Percentiles rank a stretch among this genome's conserved stretches.
These are phyloP conservation scores for Penicillium salamii DNA, from an alignment of 495 filamentous ascomycete species.

Conservation along the genomic window DNA sequence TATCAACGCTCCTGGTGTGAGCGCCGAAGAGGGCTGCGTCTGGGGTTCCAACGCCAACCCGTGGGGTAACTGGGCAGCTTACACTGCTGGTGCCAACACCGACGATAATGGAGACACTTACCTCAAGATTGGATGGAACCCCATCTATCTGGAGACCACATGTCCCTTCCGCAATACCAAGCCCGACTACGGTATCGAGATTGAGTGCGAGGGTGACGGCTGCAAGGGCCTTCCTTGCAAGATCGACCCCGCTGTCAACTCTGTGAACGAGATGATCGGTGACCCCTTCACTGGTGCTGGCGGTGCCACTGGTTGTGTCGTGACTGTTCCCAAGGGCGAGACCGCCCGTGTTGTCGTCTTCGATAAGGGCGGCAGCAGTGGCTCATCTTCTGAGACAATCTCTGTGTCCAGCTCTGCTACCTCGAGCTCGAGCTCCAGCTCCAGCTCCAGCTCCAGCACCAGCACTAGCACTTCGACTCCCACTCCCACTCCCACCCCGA, in stretches of 20 bases:
- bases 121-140: slow-evolving; percentile 78
- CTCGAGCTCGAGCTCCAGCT: slow-evolving; percentile 17
- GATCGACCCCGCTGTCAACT: slow-evolving; percentile 63
- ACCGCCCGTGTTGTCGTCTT: slow-evolving; percentile 70
- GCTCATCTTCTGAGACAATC: slow-evolving; percentile 13
- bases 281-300: slow-evolving; percentile 58
- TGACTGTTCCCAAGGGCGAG: slow-evolving; percentile 66
- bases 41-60: slow-evolving; percentile 67
- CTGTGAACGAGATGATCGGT: slow-evolving; percentile 59
- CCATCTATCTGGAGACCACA: slow-evolving; percentile 61
- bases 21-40: slow-evolving; percentile 58
- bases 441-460: slow-evolving; percentile 21
- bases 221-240: slow-evolving; percentile 75
- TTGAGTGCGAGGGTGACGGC: slow-evolving; percentile 62
- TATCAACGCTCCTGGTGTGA: slow-evolving; percentile 71
- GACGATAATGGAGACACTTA: slow-evolving; percentile 62
- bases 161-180: slow-evolving; percentile 55
- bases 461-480: slow-evolving; percentile 26
- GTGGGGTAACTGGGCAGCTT: slow-evolving; percentile 77
- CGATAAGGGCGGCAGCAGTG: slow-evolving; percentile 31
- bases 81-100: slow-evolving; percentile 75
- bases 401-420: slow-evolving; percentile 14
- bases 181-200: slow-evolving; percentile 67
- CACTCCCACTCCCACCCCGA: slow-evolving; percentile 13
- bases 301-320: slow-evolving; percentile 73